Evolutionary conservation across 2,329 filamentous ascomycete genomes (phyloP).

Genomic region (Neonectria ditissima): DNA sequence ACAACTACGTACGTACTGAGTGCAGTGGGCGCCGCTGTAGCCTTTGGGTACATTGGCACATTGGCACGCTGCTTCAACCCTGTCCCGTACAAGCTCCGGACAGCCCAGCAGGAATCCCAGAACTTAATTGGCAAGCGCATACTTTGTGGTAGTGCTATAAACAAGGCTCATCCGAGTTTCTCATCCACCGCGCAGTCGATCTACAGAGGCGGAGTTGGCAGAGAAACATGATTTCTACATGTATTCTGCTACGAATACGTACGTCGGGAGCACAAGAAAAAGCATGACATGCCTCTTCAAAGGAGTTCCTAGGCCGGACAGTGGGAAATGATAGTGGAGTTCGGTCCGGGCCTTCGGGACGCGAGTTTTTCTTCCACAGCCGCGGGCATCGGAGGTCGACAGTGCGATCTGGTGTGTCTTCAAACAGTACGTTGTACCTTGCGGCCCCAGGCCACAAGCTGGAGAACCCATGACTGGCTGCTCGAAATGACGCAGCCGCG

Average conservation of each 20-base stretch:
- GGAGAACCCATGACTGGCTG: slow-evolving; percentile 3
- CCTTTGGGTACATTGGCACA: slow-evolving; percentile 19
- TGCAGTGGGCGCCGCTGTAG: slow-evolving; percentile 20
- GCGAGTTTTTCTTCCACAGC: slow-evolving; percentile 37
- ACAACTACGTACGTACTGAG: not conserved
- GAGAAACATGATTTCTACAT: not conserved
- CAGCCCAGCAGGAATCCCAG: not conserved
- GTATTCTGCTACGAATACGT: not conserved
- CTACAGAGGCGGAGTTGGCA: not conserved
- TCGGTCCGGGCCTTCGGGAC: slow-evolving; percentile 31
- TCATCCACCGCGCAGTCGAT: not conserved
- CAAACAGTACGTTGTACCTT: slow-evolving; percentile 5
- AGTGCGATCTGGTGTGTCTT: slow-evolving; percentile 32
- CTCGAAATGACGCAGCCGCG: slow-evolving; percentile 35
- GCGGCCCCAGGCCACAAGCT: not conserved
- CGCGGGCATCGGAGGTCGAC: slow-evolving; percentile 20
- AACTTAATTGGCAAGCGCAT: not conserved
- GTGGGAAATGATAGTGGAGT: slow-evolving; percentile 37
- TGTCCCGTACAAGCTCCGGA: slow-evolving; percentile 17
- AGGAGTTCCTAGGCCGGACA: slow-evolving; percentile 21
- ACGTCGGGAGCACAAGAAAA: not conserved
- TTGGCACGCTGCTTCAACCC: slow-evolving; percentile 23
- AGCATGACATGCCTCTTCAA: not conserved
- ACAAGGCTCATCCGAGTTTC: not conserved
- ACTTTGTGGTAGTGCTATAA: not conserved